A percentile compares a stretch with the other conserved stretches of the same genome.
Conservation (phyloP, 306 rosid genomes). For the Ammopiptanthus mongolicus region DNA sequence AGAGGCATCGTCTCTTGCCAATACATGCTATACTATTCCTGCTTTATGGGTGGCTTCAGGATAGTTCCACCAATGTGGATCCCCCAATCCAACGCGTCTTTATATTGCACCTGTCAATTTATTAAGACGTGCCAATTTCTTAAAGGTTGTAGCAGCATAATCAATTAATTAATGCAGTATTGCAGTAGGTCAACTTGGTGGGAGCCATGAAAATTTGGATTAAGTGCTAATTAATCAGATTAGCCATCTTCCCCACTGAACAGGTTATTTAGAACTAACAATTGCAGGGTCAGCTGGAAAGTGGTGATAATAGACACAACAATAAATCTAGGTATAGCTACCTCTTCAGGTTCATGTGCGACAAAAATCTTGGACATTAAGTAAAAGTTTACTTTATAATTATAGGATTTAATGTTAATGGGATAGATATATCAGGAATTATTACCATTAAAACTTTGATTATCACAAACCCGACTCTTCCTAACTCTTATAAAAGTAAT, state of each 20-base stretch:
- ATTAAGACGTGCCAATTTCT: background rate
- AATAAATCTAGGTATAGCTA: constrained; percentile 26
- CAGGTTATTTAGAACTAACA: constrained; percentile 20
- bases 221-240: constrained; percentile 15
- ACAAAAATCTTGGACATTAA: constrained; percentile 28
- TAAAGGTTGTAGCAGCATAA: background rate
- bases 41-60: constrained; percentile 24
- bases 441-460: constrained; percentile 8
- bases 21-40: constrained; percentile 17
- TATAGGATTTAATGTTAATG: constrained; percentile 14
- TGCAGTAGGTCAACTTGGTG: constrained; percentile 36
- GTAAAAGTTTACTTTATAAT: constrained; percentile 16
- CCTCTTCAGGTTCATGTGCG: constrained; percentile 25
- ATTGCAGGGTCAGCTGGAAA: constrained; percentile 18
- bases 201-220: constrained; percentile 39
- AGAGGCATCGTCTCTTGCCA: background rate
- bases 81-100: constrained; percentile 35
- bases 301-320: constrained; percentile 27
- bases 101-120: constrained; percentile 29
- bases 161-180: constrained; percentile 21
- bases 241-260: constrained; percentile 17
- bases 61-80: constrained; percentile 34
- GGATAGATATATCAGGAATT: constrained; percentile 35
- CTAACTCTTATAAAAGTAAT: constrained; percentile 12
- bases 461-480: background rate